Evolutionary conservation across 2,329 filamentous ascomycete species (phyloP).

Genomic region (Lasiodiplodia gonubiensis): DNA sequence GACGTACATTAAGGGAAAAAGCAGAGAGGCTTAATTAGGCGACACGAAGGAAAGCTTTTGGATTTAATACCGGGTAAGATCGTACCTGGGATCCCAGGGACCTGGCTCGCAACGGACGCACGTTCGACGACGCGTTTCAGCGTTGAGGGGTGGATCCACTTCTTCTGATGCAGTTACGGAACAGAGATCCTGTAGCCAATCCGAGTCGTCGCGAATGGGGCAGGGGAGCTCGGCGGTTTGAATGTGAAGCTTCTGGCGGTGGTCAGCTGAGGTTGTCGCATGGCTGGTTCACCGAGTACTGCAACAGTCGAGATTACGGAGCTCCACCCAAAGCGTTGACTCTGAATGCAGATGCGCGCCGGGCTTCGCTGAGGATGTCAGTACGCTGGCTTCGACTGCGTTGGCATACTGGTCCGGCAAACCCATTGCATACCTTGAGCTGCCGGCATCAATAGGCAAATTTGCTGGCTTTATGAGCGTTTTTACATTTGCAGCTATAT

Average conservation of each 20-base stretch:
- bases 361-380: too few relatives aligned
- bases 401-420: too few relatives aligned
- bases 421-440: too few relatives aligned
- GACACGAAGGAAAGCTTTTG: neutral
- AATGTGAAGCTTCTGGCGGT: neutral
- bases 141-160: slow-evolving; percentile 4
- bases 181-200: neutral
- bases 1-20: neutral
- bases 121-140: slow-evolving; percentile 19
- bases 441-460: too few relatives aligned
- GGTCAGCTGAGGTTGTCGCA: slow-evolving; percentile 4
- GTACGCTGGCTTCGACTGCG: too few relatives aligned
- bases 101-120: slow-evolving; percentile 6
- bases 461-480: too few relatives aligned
- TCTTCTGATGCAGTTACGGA: neutral
- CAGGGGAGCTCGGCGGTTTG: neutral
- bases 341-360: neutral
- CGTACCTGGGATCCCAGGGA: neutral
- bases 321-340: neutral
- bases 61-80: neutral
- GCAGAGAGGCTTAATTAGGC: neutral
- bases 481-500: too few relatives aligned
- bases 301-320: neutral
- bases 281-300: neutral
- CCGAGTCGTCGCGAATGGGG: neutral